Conservation (phyloP, 1,284 basidiomycete species). For the Calocybe gambosa region DNA sequence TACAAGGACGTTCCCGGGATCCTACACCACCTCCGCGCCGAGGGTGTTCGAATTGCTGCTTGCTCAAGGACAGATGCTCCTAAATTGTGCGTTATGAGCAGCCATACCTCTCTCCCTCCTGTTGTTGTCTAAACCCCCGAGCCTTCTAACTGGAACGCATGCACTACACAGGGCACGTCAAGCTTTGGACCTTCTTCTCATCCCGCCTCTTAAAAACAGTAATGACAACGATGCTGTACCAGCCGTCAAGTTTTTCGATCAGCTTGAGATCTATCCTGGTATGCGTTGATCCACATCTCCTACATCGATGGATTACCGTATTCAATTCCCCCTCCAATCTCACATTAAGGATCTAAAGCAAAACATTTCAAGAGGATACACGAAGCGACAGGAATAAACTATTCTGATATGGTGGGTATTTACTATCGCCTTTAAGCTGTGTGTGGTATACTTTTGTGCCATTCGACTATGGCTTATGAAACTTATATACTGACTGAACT, state of each 20-base stretch:
- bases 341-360: conserved; percentile 63
- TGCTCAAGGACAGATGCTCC: conserved; percentile 73
- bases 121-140: conserved; percentile 16
- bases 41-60: conserved; percentile 57
- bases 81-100: conserved; percentile 46
- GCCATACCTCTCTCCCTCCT: too few species aligned
- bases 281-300: conserved; percentile 8
- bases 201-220: conserved; percentile 42
- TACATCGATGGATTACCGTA: not conserved
- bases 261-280: conserved; percentile 83
- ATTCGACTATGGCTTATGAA: too few species aligned
- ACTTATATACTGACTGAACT: not conserved
- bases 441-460: too few species aligned
- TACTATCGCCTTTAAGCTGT: not conserved
- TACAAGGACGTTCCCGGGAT: conserved; percentile 77
- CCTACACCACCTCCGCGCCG: conserved; percentile 52
- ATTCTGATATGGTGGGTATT: conserved; percentile 68
- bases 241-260: conserved; percentile 71
- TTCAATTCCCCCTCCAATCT: too few species aligned
- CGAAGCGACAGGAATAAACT: conserved; percentile 74
- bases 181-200: conserved; percentile 62
- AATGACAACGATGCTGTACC: conserved; percentile 29
- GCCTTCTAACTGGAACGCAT: too few species aligned
- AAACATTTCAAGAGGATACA: conserved; percentile 76
- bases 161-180: conserved; percentile 56